These are phyloP conservation scores for Anthracocystis setariae DNA, from an alignment of 1,284 basidiomycete genomes.

Conservation along the genomic window DNA sequence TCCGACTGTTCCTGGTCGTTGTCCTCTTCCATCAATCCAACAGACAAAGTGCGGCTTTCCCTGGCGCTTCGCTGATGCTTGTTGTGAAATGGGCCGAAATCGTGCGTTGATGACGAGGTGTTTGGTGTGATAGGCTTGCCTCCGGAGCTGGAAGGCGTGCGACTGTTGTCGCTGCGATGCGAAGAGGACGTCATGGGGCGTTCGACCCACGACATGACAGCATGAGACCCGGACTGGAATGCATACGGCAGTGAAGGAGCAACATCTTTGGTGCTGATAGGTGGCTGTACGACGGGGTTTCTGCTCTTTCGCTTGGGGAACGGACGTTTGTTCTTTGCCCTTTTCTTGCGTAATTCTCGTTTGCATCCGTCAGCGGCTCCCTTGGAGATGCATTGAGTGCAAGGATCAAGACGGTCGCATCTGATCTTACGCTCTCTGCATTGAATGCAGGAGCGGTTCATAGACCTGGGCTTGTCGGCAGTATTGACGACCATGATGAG, in stretches of 20 bases:
- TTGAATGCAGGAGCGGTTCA: slow-evolving; percentile 46
- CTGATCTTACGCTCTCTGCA: slow-evolving; percentile 49
- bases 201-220: slow-evolving; percentile 15
- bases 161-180: slow-evolving; percentile 16
- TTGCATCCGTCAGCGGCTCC: slow-evolving; percentile 30
- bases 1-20: background rate
- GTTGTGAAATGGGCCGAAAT: background rate
- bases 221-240: background rate
- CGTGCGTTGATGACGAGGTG: slow-evolving; percentile 25
- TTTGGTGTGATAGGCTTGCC: slow-evolving; percentile 22
- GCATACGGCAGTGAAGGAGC: background rate
- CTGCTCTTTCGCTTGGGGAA: slow-evolving; percentile 39
- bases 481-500: slow-evolving; percentile 3
- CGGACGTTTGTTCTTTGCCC: slow-evolving; percentile 41
- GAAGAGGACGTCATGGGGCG: slow-evolving; percentile 17
- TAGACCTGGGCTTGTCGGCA: slow-evolving; percentile 13
- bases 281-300: background rate
- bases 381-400: slow-evolving; percentile 33
- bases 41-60: background rate
- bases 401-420: slow-evolving; percentile 41
- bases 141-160: slow-evolving; percentile 23
- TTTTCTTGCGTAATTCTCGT: slow-evolving; percentile 42
- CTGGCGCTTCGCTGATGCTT: background rate
- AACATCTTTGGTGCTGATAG: background rate
- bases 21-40: background rate